Evolutionary conservation across 2,329 filamentous ascomycete species (phyloP), one percentile per base, ranked within the genome.

Genomic region (Colletotrichum tabaci): DNA sequence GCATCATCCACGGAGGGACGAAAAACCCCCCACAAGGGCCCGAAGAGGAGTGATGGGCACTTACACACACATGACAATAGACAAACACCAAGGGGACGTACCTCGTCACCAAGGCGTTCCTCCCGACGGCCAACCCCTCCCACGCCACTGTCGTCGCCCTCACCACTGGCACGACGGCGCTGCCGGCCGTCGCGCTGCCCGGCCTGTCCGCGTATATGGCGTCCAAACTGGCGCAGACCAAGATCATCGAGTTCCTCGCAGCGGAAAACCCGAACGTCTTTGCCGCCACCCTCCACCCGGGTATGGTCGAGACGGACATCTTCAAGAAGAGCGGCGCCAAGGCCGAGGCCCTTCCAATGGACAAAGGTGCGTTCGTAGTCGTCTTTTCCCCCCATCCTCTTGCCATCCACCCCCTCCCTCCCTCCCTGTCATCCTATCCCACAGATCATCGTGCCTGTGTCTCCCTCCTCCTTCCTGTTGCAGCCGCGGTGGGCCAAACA

Each of bases 31-130:
- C n/a, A 47, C n/a, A 38, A 16, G 26, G 13, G 21, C 16, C 47
- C 35, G n/a, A 26, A 30, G 44, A 26, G 26, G 26, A 26, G 26
- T 26, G 26, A 26, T 26, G 26, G 3, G 26, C 35, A 49, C 58
- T 67, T 53, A 63, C 65, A 60, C 55, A n/a, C 49, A 38, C 56
- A 15, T 53, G 58, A 44, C 47, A 26, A 26, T 26, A 63, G 57
- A 83, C 87, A 66, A 89, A 89, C 71, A 75, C 89, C 42, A 85
- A 83, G 56, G 87, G 87, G 0, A 77, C 81, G 0, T 86, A 86
- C 52, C 80, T 87, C 16, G 75, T 84, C 21, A 81, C 83, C 3
- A 79, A 81, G 23, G 80, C 82, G 2, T 88, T 89, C 73, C 79
- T 90, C 15, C 85, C 86, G 18, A 70, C 67, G 38, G 57, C 74